Conservation (phyloP, 257 asterid species). For the Capsicum chinense region DNA sequence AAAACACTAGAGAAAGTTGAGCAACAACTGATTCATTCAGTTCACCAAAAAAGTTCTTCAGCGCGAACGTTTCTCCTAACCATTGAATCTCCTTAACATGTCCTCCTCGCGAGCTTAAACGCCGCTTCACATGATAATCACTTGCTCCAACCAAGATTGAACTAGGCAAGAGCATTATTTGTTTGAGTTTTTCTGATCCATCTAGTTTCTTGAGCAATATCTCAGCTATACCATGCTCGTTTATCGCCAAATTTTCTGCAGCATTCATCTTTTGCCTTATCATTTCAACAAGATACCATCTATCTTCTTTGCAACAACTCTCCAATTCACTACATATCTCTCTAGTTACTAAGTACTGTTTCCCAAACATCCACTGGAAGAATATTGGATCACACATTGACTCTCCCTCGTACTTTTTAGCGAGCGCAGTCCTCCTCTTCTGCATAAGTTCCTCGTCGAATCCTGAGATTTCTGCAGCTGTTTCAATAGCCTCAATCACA, state of each 20-base stretch:
- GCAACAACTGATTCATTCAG: slow-evolving; percentile 47
- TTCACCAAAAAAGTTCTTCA: slow-evolving; percentile 71
- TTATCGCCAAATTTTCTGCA: slow-evolving; percentile 38
- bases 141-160: slow-evolving; percentile 52
- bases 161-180: slow-evolving; percentile 49
- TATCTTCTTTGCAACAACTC: slow-evolving; percentile 67
- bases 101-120: slow-evolving; percentile 62
- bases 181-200: slow-evolving; percentile 32
- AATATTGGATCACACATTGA: slow-evolving; percentile 50
- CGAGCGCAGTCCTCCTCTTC: slow-evolving; percentile 50
- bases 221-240: slow-evolving; percentile 57
- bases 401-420: slow-evolving; percentile 65
- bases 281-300: slow-evolving; percentile 61
- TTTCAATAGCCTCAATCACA: slow-evolving; percentile 87
- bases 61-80: slow-evolving; percentile 79
- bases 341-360: slow-evolving; percentile 63
- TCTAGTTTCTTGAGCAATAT: slow-evolving; percentile 54
- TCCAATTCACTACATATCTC: slow-evolving; percentile 63
- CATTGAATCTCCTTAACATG: slow-evolving; percentile 84
- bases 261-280: slow-evolving; percentile 46
- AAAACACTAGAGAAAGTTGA: slow-evolving; percentile 55
- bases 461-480: slow-evolving; percentile 79
- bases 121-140: slow-evolving; percentile 69
- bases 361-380: slow-evolving; percentile 75
- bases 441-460: slow-evolving; percentile 66